Base-by-base conservation (phyloP, 1,139 yeast genomes). In the Candida sojae region DNA sequence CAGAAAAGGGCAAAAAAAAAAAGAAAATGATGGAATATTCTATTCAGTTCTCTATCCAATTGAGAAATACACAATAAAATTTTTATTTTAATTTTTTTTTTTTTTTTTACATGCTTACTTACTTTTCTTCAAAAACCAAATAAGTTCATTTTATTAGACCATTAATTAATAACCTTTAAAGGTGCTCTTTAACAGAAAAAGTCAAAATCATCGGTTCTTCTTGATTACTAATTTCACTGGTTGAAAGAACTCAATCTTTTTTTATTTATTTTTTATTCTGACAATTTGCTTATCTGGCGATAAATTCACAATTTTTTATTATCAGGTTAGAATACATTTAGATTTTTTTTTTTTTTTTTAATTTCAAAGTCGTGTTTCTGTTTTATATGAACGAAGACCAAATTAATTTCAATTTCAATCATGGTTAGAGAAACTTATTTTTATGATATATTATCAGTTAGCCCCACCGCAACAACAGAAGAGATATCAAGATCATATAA, bases 401-500 rank as follows among this genome's bases (percentile, higher is more conserved):
- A 29, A 28, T 39, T 9, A 30, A 7, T 28, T 17, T 17, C 21
- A 17, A 17, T 17, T 17, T 29, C 10, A 26, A 45, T 13, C 17
- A 55, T 55, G 58, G 58, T 55, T 12, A 51, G 45, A 42, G 74
- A 71, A 47, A 67, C 77, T 4, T 60, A 62, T 36, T 61, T 70
- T 12, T 75, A 75, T 52, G 78, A 74, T 47, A 60, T 71, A 37
- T 66, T 75, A 49, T 52, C 64, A 39, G 74, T 75, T n/a, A 50
- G 64, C 5, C 60, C 66, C 6, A 52, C 53, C 6, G 77, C 79
- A 5, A 57, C 75, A 3, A 45, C 57, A 6, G 80, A 74, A 42
- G 79, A 73, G 47, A 74, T 75, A 13, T 63, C 77, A 17, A 63
- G 63, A 40, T 64, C 78, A 4, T 75, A 73, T 53, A 70, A 71